A percentile compares a stretch with the other conserved stretches of the same genome.
Evolutionary conservation across 73 alveolate species (phyloP).

Genomic region (Uronychia setigera): DNA sequence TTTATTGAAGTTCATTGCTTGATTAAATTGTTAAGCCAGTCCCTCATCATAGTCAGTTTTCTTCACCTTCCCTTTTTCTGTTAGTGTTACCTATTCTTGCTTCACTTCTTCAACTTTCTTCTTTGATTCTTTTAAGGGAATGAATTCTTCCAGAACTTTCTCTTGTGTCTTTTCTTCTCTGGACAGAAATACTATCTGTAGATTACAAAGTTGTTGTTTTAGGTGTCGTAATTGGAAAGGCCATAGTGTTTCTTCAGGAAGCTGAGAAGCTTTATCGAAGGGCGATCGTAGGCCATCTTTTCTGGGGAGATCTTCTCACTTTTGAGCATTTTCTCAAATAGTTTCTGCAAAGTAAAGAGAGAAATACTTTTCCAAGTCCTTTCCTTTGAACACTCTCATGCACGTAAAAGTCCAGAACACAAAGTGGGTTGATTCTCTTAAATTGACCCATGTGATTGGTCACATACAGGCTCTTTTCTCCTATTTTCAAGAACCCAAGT

Average conservation of each 20-base stretch:
- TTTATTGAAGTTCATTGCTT: too few relatives aligned
- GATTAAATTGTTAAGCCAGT: too few relatives aligned
- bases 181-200: conserved; percentile 69
- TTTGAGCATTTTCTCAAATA: conserved; percentile 87
- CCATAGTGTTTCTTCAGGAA: conserved; percentile 81
- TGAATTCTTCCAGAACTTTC: background rate
- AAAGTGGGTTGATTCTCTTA: conserved; percentile 87
- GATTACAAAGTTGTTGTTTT: conserved; percentile 87
- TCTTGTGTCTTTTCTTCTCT: background rate
- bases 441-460: conserved; percentile 81
- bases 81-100: too few relatives aligned
- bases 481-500: conserved; percentile 92
- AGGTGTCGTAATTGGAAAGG: conserved; percentile 64
- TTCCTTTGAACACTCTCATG: conserved; percentile 89
- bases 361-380: conserved; percentile 87
- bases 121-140: background rate
- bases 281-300: conserved; percentile 75
- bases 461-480: conserved; percentile 84
- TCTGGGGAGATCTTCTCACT: conserved; percentile 75
- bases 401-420: conserved; percentile 96
- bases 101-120: background rate
- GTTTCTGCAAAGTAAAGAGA: conserved; percentile 16
- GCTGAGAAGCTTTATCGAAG: conserved; percentile 67
- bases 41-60: too few relatives aligned
- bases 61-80: too few relatives aligned